Evolutionary conservation across 1,139 yeast species (phyloP), one percentile per base, ranked within the genome.

Genomic region (Nakaseomyces nivariensis): DNA sequence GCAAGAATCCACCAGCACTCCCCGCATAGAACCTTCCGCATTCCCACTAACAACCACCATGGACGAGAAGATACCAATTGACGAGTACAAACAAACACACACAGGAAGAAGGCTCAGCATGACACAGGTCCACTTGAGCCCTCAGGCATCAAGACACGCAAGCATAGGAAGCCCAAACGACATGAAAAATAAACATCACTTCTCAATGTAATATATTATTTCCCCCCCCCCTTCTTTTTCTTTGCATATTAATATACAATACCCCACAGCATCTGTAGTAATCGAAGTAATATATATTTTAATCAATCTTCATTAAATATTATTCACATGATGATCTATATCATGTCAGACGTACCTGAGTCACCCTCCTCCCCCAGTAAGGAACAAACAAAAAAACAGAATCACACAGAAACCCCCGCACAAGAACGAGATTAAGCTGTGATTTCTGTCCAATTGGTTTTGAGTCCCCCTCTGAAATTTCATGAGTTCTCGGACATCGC

Each of bases 111-210:
- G 42, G 24, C 42, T 38, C 42, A 38, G 42, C 31, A 38, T 38
- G 22, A 38, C 42, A 6, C 42, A 38, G 42, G 42, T 26, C 27
- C 42, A 38, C 42, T 25, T 38, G 42, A 38, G 42, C 42, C 42
- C 42, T 9, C 42, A 38, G 31, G 42, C 42, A 4, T 38, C 42
- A 6, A 24, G 42, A 10, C 42, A 38, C 42, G 42, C 42, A 10
- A 38, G 42, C 42, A 38, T 38, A 9, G 22, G 42, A 24, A 11
- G 17, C 42, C 4, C 5, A 2, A 37, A 8, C 10, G 11, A 13
- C 7, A n/a, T 22, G 8, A 13, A 13, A 17, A 37, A 26, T 13
- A 9, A 24, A 25, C 42, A 24, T 9, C 42, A 38, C 25, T 25
- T 38, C 31, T 17, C 40, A n/a, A 13, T 37, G 26, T 37, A 37